Evolutionary conservation across 176 grass and related monocot species (phyloP).

Genomic region (Microstegium vimineum): DNA sequence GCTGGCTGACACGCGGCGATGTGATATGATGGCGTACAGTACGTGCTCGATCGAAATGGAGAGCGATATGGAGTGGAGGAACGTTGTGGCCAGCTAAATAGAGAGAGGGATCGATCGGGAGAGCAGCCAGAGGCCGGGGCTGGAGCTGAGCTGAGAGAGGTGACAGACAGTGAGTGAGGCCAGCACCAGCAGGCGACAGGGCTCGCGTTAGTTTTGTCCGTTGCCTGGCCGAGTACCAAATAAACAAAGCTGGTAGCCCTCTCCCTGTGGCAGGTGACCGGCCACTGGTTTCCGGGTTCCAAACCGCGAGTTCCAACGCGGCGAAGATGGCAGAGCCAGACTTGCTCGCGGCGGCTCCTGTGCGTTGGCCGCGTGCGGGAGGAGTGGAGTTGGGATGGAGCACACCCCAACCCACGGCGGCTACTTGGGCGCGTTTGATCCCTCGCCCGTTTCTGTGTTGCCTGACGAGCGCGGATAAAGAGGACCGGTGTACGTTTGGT

Average conservation of each 20-base stretch:
- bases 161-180: not conserved
- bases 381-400: not conserved
- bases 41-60: not conserved
- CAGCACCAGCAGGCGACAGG: not conserved
- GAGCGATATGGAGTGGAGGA: not conserved
- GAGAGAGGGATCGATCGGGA: not conserved
- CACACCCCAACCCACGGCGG: not conserved
- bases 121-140: not conserved
- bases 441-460: no score
- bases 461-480: no score
- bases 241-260: not conserved
- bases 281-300: not conserved
- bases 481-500: no score
- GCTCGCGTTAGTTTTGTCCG: not conserved
- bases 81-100: not conserved
- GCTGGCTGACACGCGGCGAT: not conserved
- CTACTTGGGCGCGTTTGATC: no score
- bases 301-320: slow-evolving; percentile 9
- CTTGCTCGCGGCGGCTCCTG: not conserved
- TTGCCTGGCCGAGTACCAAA: not conserved
- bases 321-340: not conserved
- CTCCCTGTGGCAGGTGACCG: not conserved
- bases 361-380: not conserved
- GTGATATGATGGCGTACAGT: not conserved
- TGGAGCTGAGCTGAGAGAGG: not conserved